phyloP scores from a whole-genome alignment of 208 protist species.

The Balamuthia mandrillaris region DNA sequence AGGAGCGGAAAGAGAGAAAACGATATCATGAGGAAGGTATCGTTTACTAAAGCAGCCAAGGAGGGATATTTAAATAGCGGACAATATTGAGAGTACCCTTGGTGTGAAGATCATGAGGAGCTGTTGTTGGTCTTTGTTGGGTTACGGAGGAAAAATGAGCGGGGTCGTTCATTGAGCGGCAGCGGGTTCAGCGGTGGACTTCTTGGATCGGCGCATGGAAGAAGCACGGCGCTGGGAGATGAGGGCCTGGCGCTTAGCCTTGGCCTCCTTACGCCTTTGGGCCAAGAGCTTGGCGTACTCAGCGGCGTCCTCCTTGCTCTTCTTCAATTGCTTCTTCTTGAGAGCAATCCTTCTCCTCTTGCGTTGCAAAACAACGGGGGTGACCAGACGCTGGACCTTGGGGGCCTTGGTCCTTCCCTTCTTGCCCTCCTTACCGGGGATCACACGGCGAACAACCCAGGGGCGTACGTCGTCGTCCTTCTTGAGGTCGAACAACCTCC shows the following conservation, averaged over 20 bases:
- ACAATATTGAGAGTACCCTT: no score
- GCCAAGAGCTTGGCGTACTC: constrained; percentile 62
- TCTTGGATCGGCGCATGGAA: not conserved
- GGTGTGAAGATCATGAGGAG: no score
- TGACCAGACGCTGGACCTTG: constrained; percentile 99
- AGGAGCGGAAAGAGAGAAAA: no score
- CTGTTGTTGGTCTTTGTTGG: no score
- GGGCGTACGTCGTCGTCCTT: constrained; percentile 95
- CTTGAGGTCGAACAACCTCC: constrained; percentile 97
- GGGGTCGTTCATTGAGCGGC: no score
- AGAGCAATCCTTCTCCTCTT: constrained; percentile 38
- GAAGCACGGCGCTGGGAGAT: not conserved
- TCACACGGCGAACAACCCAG: constrained; percentile 93
- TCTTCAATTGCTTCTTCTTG: constrained; percentile 17
- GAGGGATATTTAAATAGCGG: no score
- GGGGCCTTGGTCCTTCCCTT: constrained; percentile 90
- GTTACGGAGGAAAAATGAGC: no score
- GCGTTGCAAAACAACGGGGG: constrained; percentile 67
- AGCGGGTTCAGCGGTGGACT: not conserved
- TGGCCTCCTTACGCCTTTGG: constrained; percentile 36
- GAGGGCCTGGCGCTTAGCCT: not conserved
- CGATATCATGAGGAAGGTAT: no score
- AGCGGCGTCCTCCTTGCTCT: not conserved
- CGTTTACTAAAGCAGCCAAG: no score
- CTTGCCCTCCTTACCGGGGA: constrained; percentile 81